Evolutionary conservation across 78 protist species (phyloP).

Genomic region (Planoprotostelium fungivorum): DNA sequence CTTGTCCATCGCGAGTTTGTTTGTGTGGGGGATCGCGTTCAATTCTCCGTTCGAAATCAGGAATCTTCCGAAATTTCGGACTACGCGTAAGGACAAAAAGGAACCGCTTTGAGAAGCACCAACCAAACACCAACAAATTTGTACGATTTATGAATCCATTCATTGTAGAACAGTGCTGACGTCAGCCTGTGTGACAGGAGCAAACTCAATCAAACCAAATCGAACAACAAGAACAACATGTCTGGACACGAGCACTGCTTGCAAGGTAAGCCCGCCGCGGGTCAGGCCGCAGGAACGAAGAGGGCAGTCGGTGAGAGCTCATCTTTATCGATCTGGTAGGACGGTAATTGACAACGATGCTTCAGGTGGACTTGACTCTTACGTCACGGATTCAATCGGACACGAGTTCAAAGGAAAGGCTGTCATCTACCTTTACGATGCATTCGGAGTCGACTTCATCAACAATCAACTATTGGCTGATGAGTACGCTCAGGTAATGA

Average conservation of each 20-base stretch:
- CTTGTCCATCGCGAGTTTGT: too few species aligned
- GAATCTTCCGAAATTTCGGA: too few species aligned
- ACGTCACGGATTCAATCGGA: background rate
- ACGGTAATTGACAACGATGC: background rate
- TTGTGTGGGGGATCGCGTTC: too few species aligned
- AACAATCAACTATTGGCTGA: background rate
- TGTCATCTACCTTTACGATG: background rate
- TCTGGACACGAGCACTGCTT: background rate
- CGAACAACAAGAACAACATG: background rate
- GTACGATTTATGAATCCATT: too few species aligned
- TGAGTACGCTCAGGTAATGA: background rate
- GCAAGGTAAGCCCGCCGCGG: background rate
- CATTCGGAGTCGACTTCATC: background rate
- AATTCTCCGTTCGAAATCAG: too few species aligned
- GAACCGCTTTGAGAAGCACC: too few species aligned
- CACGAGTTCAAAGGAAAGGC: background rate
- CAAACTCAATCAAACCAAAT: too few species aligned
- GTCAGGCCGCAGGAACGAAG: background rate
- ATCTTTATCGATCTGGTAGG: too few species aligned
- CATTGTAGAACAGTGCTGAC: too few species aligned
- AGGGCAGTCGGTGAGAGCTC: background rate
- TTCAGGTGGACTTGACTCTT: background rate
- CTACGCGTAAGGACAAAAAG: too few species aligned
- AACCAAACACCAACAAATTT: too few species aligned
- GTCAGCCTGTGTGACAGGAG: too few species aligned